Evolutionary conservation across 2,329 filamentous ascomycete genomes (phyloP).

Genomic region (Ramularia collo-cygni): DNA sequence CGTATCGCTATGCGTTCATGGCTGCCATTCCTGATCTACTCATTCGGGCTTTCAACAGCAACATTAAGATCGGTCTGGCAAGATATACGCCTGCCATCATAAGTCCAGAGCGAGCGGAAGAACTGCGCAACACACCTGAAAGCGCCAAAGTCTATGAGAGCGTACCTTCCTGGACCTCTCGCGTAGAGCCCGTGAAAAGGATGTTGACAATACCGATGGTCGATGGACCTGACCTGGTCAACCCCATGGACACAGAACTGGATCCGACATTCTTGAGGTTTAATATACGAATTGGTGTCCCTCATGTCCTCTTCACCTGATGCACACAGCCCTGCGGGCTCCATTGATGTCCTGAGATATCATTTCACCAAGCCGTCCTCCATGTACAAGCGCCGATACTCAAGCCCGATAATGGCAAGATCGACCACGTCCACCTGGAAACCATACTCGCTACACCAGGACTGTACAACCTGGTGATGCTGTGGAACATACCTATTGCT

Average conservation of each 20-base stretch:
- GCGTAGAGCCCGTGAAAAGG: conserved; percentile 1
- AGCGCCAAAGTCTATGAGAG: conserved; percentile 1
- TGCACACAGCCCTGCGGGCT: not conserved
- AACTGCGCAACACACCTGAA: conserved; percentile 3
- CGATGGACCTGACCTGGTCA: not conserved
- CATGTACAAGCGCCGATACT: conserved; percentile 1
- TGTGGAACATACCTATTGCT: not conserved
- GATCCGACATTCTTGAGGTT: conserved; percentile 1
- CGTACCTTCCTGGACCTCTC: conserved; percentile 2
- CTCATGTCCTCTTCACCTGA: conserved; percentile 5
- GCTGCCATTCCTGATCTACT: conserved; percentile 5
- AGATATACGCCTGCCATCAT: conserved; percentile 6
- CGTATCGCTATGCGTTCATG: conserved; percentile 6
- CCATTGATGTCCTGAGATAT: not conserved
- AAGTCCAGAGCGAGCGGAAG: conserved; percentile 4
- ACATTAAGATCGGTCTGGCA: conserved; percentile 4
- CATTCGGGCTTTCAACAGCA: conserved; percentile 8
- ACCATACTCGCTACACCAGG: conserved; percentile 1
- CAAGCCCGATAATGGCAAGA: not conserved
- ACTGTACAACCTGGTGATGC: not conserved
- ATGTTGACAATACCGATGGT: conserved; percentile 1
- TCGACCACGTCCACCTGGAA: conserved; percentile 1
- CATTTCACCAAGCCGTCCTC: conserved; percentile 1
- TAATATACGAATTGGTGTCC: conserved; percentile 4
- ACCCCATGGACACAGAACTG: conserved; percentile 1